phyloP scores from a whole-genome alignment of 2,329 filamentous ascomycete genomes.

The Tolypocladium amazonense region DNA sequence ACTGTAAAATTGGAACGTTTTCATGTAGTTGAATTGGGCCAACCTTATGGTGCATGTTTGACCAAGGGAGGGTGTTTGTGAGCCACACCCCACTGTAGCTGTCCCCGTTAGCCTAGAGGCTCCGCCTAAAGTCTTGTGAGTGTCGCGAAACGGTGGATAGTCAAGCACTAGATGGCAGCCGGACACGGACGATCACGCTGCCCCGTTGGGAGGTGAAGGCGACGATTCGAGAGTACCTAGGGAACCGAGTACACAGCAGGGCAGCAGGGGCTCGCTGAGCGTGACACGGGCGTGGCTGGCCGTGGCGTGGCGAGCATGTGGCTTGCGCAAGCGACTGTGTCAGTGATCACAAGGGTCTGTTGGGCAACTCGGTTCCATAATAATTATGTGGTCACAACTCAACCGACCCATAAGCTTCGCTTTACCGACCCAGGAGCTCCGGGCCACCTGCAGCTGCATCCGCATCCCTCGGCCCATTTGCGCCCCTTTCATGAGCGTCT shows the following conservation, averaged over 20 bases:
- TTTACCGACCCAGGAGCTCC: not conserved
- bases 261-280: not conserved
- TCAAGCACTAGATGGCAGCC: not conserved
- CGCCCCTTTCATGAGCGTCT: not conserved
- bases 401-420: not conserved
- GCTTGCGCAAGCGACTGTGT: not conserved
- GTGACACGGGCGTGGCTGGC: not conserved
- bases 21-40: not conserved
- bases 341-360: not conserved
- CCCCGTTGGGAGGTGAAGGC: not conserved
- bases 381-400: not conserved
- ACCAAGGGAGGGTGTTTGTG: not conserved
- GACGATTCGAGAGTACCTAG: no score
- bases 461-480: not conserved
- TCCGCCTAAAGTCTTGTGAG: not conserved
- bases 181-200: not conserved
- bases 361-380: not conserved
- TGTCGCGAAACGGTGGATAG: not conserved
- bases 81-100: no score
- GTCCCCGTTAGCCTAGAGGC: not conserved
- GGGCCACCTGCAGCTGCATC: not conserved
- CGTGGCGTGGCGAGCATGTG: not conserved
- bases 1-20: not conserved
- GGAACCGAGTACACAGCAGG: not conserved
- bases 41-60: not conserved